phyloP scores from a whole-genome alignment of 2,329 filamentous ascomycete genomes.

The Beauveria australis region DNA sequence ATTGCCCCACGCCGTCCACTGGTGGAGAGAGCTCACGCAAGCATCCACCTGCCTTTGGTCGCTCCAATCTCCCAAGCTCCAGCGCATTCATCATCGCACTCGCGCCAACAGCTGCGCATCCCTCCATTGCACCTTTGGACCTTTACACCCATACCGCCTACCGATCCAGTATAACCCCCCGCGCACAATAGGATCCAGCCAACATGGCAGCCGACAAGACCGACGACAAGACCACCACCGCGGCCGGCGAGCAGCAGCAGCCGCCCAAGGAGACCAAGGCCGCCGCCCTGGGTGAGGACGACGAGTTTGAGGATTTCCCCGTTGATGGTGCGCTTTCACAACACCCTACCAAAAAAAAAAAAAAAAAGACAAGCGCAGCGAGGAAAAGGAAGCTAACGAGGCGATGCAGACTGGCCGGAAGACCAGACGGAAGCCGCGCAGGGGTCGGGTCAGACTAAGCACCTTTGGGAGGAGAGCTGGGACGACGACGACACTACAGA shows the following conservation, averaged over 20 bases:
- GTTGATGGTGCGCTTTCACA: constrained; percentile 64
- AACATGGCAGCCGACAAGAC: constrained; percentile 27
- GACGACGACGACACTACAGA: constrained; percentile 96
- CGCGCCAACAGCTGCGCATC: not conserved
- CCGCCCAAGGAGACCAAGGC: constrained; percentile 42
- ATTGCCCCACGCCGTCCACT: not conserved
- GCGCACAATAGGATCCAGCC: constrained; percentile 14
- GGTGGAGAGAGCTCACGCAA: not conserved
- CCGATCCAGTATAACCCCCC: not conserved
- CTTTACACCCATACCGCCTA: too few relatives aligned
- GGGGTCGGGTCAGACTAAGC: constrained; percentile 57
- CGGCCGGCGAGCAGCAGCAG: constrained; percentile 30
- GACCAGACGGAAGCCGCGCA: constrained; percentile 80
- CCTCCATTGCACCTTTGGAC: not conserved
- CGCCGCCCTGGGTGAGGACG: constrained; percentile 81
- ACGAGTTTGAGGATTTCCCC: constrained; percentile 98
- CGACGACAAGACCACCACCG: constrained; percentile 21
- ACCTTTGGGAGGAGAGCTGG: constrained; percentile 99
- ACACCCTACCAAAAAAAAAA: not conserved
- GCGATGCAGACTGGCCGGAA: constrained; percentile 73
- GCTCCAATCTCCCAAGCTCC: constrained; percentile 6
- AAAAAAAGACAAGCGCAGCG: not conserved
- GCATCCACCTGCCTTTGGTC: constrained; percentile 1
- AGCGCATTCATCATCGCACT: not conserved
- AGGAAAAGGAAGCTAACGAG: not conserved